A percentile compares a stretch with the other conserved stretches of the same genome.
Conservation (phyloP, 192 early-diverging fungal genomes). For the Borealophlyctis nickersoniae region DNA sequence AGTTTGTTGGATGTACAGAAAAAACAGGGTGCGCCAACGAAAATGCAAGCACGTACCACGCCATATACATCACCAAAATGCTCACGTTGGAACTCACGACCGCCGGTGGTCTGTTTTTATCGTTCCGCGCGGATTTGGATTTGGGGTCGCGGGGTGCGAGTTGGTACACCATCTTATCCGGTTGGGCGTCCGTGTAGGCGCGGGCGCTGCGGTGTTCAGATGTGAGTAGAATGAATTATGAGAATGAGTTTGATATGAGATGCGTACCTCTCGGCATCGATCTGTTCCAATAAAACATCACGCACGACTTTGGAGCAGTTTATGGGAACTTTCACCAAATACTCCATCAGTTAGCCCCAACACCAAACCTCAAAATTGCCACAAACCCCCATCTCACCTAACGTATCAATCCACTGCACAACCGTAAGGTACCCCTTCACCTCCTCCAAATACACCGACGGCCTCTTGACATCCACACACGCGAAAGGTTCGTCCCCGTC, state of each 20-base stretch:
- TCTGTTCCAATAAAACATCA: conserved; percentile 30
- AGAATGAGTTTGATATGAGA: neutral
- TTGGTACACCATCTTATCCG: conserved; percentile 28
- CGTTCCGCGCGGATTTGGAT: conserved; percentile 3
- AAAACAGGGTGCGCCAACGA: no score
- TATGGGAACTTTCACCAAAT: conserved; percentile 6
- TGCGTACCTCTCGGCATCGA: conserved; percentile 20
- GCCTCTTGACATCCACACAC: conserved; percentile 41
- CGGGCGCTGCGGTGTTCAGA: conserved; percentile 7
- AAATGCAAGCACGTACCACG: conserved; percentile 27
- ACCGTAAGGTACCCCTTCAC: conserved; percentile 30
- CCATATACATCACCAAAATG: conserved; percentile 27
- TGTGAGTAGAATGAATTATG: neutral
- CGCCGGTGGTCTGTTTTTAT: conserved; percentile 13
- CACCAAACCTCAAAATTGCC: neutral
- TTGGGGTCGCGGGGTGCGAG: conserved; percentile 2
- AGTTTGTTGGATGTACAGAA: no score
- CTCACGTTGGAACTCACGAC: conserved; percentile 24
- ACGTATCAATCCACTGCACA: conserved; percentile 17
- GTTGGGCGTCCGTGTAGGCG: conserved; percentile 20
- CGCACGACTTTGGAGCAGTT: conserved; percentile 18
- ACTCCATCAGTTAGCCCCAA: neutral
- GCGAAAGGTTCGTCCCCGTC: conserved; percentile 24
- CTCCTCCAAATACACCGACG: conserved; percentile 29
- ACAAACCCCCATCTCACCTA: no score